phyloP scores from a whole-genome alignment of 23 red algal species.

The Chondrus crispus region DNA sequence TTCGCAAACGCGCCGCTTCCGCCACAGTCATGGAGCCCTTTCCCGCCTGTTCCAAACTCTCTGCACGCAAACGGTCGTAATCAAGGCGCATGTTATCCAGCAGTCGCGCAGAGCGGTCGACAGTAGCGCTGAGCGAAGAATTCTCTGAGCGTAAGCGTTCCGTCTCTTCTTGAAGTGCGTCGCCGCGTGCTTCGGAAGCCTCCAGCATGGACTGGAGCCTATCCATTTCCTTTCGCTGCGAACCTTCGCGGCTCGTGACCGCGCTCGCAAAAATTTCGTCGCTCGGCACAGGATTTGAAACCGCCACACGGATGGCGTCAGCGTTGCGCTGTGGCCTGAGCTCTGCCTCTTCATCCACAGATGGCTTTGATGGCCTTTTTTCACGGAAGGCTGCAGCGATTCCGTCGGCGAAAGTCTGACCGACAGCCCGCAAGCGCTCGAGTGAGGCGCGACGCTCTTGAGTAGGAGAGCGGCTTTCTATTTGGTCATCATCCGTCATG shows the following conservation, averaged over 20 bases:
- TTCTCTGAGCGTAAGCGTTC: slow-evolving; percentile 28
- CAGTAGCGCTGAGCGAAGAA: background rate
- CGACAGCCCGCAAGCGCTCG: slow-evolving; percentile 22
- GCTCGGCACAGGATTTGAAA: no score
- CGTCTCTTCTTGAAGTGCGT: slow-evolving; percentile 17
- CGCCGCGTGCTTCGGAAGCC: slow-evolving; percentile 23
- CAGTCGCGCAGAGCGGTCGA: background rate
- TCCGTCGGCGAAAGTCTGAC: slow-evolving; percentile 47
- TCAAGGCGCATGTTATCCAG: slow-evolving; percentile 34
- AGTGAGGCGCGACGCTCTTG: no score
- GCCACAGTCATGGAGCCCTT: slow-evolving; percentile 11
- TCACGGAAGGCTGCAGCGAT: slow-evolving; percentile 10
- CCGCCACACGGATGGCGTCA: no score
- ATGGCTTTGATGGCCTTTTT: no score
- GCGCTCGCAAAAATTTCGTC: no score
- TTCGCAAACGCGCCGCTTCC: slow-evolving; percentile 35
- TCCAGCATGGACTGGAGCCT: slow-evolving; percentile 22
- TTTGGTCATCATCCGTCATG: no score
- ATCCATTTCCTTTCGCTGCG: slow-evolving; percentile 6
- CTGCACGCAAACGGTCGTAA: slow-evolving; percentile 19
- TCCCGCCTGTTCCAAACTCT: background rate
- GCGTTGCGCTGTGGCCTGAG: no score
- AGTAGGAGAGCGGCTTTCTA: no score
- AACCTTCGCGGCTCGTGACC: no score
- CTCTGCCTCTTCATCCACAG: no score